Base-by-base conservation (phyloP, 2,329 filamentous ascomycete genomes). In the Neonectria ditissima region DNA sequence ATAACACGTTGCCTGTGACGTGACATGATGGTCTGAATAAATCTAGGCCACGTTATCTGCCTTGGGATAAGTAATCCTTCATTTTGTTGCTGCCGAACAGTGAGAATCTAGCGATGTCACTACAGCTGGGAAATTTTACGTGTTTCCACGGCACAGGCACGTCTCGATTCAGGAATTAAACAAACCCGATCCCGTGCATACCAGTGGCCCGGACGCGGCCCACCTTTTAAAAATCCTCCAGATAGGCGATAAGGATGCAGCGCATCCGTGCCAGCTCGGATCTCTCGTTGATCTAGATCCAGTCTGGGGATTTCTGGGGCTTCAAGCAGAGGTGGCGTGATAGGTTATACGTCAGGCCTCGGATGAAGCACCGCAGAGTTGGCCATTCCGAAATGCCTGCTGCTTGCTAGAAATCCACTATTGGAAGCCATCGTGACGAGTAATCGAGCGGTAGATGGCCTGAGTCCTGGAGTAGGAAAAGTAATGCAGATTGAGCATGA, bases 321-420 rank as follows among this genome's bases (percentile, higher is more conserved):
- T 20, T 28, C 16, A 62, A 59, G 62, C 57, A 62, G 34, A 57
- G 16, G 34, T 68, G 66, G 62, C 50, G 64, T 65, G 66, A 65
- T 20, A 39, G 18, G 22, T 55, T n/a, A 2, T 13, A 51, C 45
- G 30, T 50, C 44, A 22, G 11, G 16, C 16, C 11, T 45, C 37
- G 5, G 14, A 14, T 48, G 45, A 16, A 48, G 28, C 45, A 10
- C 45, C n/a, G n/a, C 30, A 4, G 5, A 30, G 16, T 30, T 18
- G 16, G 34, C 4, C 45, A 13, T 20, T 9, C 30, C 16, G n/a
- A n/a, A 30, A 4, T 4, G 45, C 16, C 34, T n/a, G 32, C 14
- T n/a, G 34, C 8, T 5, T 37, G 14, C 2, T 18, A 20, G 13
- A 9, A 18, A 11, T 4, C 9, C 26, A 10, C n/a, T 30, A n/a